Evolutionary conservation across 805 yeast genomes (phyloP).

Genomic region (Kazachstania taianensis): DNA sequence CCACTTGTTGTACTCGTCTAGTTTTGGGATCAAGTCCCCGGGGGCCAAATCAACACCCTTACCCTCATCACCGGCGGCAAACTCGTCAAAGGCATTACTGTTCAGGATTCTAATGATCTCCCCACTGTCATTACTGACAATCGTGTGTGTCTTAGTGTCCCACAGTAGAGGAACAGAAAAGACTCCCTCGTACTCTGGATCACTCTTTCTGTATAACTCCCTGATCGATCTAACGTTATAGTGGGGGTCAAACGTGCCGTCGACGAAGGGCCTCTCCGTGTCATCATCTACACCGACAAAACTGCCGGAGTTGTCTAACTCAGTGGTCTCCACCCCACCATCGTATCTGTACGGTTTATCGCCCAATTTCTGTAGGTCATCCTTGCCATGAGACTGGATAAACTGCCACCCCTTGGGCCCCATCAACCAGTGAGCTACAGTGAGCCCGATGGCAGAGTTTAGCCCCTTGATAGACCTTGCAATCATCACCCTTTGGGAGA

Average conservation of each 20-base stretch:
- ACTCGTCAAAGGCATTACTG: slow-evolving; percentile 49
- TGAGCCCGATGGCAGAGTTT: slow-evolving; percentile 45
- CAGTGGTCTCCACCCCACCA: slow-evolving; percentile 15
- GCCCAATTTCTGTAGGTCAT: slow-evolving; percentile 7
- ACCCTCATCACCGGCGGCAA: slow-evolving; percentile 32
- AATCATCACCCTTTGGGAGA: slow-evolving; percentile 81
- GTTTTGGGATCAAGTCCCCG: slow-evolving; percentile 36
- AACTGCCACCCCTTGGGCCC: slow-evolving; percentile 87
- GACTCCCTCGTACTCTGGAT: slow-evolving; percentile 68
- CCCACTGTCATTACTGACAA: slow-evolving; percentile 84
- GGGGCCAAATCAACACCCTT: slow-evolving; percentile 48
- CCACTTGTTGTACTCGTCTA: slow-evolving; percentile 77
- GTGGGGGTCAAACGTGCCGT: slow-evolving; percentile 47
- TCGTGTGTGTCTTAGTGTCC: slow-evolving; percentile 73
- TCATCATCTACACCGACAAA: slow-evolving; percentile 13
- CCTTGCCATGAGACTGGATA: slow-evolving; percentile 8
- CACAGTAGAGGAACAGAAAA: slow-evolving; percentile 89
- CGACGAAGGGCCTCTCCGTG: slow-evolving; percentile 16
- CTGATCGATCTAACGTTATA: slow-evolving; percentile 50
- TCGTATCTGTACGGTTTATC: slow-evolving; percentile 11
- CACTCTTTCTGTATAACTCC: slow-evolving; percentile 65
- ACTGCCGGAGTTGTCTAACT: slow-evolving; percentile 10
- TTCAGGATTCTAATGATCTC: slow-evolving; percentile 82
- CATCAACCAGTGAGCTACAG: slow-evolving; percentile 86
- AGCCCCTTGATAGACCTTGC: slow-evolving; percentile 66